Base-by-base conservation (phyloP, 169 alveolate species). In the Cryptosporidium tyzzeri region DNA sequence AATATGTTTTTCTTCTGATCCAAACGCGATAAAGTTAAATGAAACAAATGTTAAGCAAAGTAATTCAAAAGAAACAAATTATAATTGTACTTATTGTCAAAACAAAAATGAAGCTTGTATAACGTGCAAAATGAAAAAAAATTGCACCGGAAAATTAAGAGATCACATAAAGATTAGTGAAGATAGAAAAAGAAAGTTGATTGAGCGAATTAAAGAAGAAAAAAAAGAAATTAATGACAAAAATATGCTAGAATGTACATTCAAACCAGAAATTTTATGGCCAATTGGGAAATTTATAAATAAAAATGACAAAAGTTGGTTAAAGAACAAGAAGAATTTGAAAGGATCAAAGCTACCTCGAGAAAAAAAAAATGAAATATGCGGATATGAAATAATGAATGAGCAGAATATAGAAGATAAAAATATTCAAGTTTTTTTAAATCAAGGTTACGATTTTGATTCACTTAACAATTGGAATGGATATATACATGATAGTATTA, bases 191-290 rank as follows among this genome's bases (percentile, higher is more conserved):
- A n/a, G 44, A 59, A 80, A 62, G 26, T 45, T 65, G 12, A 62
- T 80, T 62, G 89, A 80, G 10, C 33, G 35, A 62, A 62, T 80
- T 9, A 62, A 62, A 23, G 41, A 80, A 16, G 89, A 80, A 41
- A 37, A 65, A 21, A 39, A 16, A 62, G 26, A 21, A 29, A 26
- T n/a, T 45, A 50, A 80, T 16, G 51, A 61, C 3, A 50, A 80
- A 48, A 65, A 10, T 31, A 45, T 29, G 29, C 0, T 29, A 14
- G 51, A 65, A 12, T 80, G 89, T 23, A 80, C 73, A 62, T 80
- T 80, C 62, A 80, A 80, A 44, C 89, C 89, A 14, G 74, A 80
- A 58, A 35, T 80, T 12, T 37, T 41, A n/a, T 80, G 89, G 89
- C 89, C 89, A 18, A 61, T 65, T 14, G 65, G 48, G 23, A 41